Evolutionary conservation across 805 yeast genomes (phyloP).

Genomic region (Tetrapisispora taiwanensis): DNA sequence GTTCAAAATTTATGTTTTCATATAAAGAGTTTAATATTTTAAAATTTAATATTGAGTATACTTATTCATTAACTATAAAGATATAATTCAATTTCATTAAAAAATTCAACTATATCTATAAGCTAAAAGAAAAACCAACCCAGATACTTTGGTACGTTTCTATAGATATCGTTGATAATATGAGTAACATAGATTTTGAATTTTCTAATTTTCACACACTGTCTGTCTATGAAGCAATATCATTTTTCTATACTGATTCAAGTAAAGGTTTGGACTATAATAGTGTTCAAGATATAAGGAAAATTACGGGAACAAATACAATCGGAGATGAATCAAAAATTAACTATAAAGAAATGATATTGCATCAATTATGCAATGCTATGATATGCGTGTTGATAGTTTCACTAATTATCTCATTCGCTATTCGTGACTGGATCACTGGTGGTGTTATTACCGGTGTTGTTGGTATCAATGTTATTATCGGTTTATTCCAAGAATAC

Average conservation of each 20-base stretch:
- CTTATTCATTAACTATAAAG: too few relatives aligned
- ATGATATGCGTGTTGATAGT: slow-evolving; percentile 79
- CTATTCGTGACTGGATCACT: slow-evolving; percentile 91
- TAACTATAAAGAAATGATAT: slow-evolving; percentile 55
- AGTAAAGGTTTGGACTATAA: slow-evolving; percentile 53
- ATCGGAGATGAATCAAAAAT: slow-evolving; percentile 71
- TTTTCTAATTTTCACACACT: slow-evolving; percentile 40
- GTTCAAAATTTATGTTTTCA: too few relatives aligned
- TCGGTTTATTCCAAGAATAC: slow-evolving; percentile 93
- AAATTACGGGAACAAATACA: slow-evolving; percentile 70
- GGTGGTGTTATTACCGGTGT: slow-evolving; percentile 89
- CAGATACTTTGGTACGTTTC: too few relatives aligned
- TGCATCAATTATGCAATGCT: slow-evolving; percentile 85
- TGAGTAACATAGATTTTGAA: slow-evolving; percentile 6
- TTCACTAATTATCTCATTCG: slow-evolving; percentile 74
- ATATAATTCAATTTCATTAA: too few relatives aligned
- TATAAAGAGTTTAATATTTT: too few relatives aligned
- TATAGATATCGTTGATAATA: too few relatives aligned
- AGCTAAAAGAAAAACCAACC: too few relatives aligned
- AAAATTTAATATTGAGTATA: too few relatives aligned
- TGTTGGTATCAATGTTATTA: slow-evolving; percentile 80
- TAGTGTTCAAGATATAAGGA: slow-evolving; percentile 58
- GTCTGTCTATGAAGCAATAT: slow-evolving; percentile 50
- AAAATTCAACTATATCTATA: too few relatives aligned
- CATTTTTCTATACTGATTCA: slow-evolving; percentile 51